Base-by-base conservation (phyloP, 805 yeast species). In the Maudiozyma turicensis region DNA sequence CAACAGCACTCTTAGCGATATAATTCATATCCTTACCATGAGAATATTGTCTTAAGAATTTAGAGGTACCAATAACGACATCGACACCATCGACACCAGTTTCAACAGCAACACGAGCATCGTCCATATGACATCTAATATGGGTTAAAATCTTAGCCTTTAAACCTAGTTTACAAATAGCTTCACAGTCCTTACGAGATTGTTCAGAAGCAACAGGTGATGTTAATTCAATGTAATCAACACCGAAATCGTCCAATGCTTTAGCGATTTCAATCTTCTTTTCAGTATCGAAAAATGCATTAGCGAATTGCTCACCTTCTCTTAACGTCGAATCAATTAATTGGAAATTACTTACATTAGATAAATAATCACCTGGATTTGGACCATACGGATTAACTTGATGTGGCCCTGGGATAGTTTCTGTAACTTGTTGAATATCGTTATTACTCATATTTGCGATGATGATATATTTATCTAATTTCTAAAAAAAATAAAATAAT, bases 21-120 rank as follows among this genome's bases (percentile, higher is more conserved):
- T 90, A 91, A 67, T 87, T 83, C 99, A 91, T 91, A 72, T 91
- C 99, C 75, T 91, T 91, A 65, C 99, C 99, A 68, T 93, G 98
- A 26, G 96, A 86, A 69, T 82, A 90, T 69, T 90, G 85, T 70
- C 98, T 83, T 62, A 93, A 76, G 69, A 89, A 93, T 69, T 86
- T 95, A 26, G 97, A 90, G 29, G 98, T 91, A 54, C 98, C 98
- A 69, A 91, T 91, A 51, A 91, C 97, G 48, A 91, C 96, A 72
- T 93, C 97, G 52, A 91, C 98, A 71, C 98, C 99, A 67, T 93
- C 98, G 47, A 93, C 99, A 67, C 99, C 98, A 39, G 98, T 91
- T 64, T 87, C 91, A 43, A 91, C 99, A 6, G 99, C 99, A 50
- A 91, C 86, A 60, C 82, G 78, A 49, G 98, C 99, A 63, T 91